phyloP scores from a whole-genome alignment of 192 early-diverging fungal species.

The Allomyces macrogynus region DNA sequence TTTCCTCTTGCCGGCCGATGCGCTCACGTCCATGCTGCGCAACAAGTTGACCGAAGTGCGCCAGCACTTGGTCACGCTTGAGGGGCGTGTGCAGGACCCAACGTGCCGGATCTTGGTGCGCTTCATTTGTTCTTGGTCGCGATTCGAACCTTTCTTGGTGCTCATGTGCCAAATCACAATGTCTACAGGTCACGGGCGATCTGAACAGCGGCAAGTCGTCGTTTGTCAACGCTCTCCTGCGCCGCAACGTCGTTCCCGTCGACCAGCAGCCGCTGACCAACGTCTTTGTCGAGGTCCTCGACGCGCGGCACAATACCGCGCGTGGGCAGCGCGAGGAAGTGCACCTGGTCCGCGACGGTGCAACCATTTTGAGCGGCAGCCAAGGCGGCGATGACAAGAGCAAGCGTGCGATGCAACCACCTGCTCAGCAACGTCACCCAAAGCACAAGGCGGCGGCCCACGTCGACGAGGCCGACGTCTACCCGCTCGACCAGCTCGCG shows the following conservation, averaged over 20 bases:
- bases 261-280: conserved; percentile 98
- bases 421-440: no score
- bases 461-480: conserved; percentile 15
- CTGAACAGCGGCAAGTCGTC: conserved; percentile 95
- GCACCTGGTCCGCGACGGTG: conserved; percentile 19
- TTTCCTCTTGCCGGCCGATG: neutral
- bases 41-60: neutral
- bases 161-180: no score
- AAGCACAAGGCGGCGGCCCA: conserved; percentile 69
- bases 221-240: conserved; percentile 87
- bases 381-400: no score
- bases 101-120: conserved; percentile 66
- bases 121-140: no score
- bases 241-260: conserved; percentile 68
- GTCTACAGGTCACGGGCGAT: conserved; percentile 59
- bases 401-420: no score
- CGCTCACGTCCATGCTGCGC: neutral
- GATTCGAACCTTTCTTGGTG: no score
- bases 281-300: conserved; percentile 88
- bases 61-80: conserved; percentile 61
- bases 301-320: conserved; percentile 60
- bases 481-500: conserved; percentile 1
- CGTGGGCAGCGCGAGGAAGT: conserved; percentile 53
- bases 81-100: conserved; percentile 67
- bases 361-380: conserved; percentile 12